These are phyloP conservation scores for Kwoniella sp. DNA, from an alignment of 768 basidiomycete genomes.

Conservation along the genomic window DNA sequence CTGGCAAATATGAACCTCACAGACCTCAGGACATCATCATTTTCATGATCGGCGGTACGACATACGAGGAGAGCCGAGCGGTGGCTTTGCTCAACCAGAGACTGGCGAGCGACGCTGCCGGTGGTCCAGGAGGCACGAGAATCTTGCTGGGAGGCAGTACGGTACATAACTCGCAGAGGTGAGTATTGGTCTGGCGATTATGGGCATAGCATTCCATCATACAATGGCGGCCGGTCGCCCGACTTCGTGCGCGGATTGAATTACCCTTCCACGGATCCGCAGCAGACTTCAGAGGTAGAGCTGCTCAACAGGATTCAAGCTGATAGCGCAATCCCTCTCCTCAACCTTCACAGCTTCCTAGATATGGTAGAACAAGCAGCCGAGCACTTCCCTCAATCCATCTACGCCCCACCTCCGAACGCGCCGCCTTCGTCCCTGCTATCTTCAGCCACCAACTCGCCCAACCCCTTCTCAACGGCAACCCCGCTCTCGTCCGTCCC, in stretches of 20 bases:
- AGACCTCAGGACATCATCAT: constrained; percentile 96
- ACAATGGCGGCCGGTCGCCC: no score
- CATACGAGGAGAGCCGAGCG: constrained; percentile 89
- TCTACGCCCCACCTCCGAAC: constrained; percentile 56
- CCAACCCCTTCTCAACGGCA: constrained; percentile 60
- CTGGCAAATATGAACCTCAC: constrained; percentile 12
- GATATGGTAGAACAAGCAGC: constrained; percentile 79
- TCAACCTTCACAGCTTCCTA: constrained; percentile 80
- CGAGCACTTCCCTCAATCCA: constrained; percentile 55
- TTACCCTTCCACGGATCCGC: no score
- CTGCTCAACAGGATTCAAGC: background rate
- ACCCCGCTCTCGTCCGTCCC: background rate
- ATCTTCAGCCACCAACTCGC: constrained; percentile 53
- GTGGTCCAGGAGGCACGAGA: constrained; percentile 64
- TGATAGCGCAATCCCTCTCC: constrained; percentile 19
- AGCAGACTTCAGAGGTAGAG: no score
- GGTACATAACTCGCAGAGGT: constrained; percentile 93
- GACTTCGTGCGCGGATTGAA: background rate
- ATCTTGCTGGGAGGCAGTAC: constrained; percentile 91
- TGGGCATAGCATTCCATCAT: no score
- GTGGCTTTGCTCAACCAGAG: constrained; percentile 87
- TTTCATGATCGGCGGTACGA: constrained; percentile 94
- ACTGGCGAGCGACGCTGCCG: constrained; percentile 56
- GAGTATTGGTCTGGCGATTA: constrained; percentile 35
- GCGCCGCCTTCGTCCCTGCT: constrained; percentile 61